phyloP scores from a whole-genome alignment of 2,329 filamentous ascomycete genomes.

The Colletotrichum nymphaeae region DNA sequence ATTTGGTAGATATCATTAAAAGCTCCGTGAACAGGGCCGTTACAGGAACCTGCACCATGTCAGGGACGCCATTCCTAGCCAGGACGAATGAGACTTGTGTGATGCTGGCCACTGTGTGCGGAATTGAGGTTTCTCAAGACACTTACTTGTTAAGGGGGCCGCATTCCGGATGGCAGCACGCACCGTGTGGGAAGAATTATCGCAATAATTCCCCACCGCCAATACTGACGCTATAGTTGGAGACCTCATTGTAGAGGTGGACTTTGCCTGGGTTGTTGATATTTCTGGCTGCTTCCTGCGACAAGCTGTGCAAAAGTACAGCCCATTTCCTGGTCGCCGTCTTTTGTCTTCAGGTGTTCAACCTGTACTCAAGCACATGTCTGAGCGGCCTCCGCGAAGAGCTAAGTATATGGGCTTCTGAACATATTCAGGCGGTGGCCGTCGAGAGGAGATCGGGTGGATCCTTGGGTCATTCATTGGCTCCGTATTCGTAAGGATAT shows the following conservation, averaged over 20 bases:
- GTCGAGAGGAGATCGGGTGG: conserved; percentile 15
- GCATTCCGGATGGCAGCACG: background rate
- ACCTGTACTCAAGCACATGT: background rate
- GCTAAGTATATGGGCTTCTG: conserved; percentile 3
- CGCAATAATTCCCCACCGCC: background rate
- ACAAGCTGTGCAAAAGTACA: background rate
- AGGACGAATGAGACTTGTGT: background rate
- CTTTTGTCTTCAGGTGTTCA: background rate
- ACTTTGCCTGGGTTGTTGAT: background rate
- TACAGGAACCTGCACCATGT: background rate
- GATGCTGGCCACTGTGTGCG: background rate
- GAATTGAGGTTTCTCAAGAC: background rate
- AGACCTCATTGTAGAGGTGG: background rate
- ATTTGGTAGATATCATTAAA: background rate
- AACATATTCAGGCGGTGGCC: background rate
- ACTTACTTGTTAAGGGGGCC: background rate
- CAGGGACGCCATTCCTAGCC: background rate
- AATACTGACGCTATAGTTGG: background rate
- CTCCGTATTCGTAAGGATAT: background rate
- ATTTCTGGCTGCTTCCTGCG: background rate
- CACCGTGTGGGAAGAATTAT: background rate
- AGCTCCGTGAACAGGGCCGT: background rate
- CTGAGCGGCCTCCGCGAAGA: background rate
- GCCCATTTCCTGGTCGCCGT: conserved; percentile 11
- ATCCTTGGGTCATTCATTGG: conserved; percentile 3